Evolutionary conservation across 2,329 filamentous ascomycete genomes (phyloP).

Genomic region (Aureobasidium leucospermi): DNA sequence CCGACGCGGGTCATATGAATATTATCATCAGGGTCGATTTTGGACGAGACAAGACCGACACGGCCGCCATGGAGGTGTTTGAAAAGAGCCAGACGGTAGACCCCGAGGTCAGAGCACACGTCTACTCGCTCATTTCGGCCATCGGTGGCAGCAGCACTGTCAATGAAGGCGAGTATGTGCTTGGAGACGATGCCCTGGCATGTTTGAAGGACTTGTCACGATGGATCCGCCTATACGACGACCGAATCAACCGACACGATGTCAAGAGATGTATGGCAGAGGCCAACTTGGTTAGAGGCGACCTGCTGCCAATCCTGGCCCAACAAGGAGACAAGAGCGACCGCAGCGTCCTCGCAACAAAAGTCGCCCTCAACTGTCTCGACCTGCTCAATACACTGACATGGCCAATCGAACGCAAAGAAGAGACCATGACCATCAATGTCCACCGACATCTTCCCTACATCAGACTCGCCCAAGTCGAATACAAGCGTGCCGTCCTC

Average conservation of each 20-base stretch:
- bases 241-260: conserved; percentile 88
- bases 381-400: conserved; percentile 89
- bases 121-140: conserved; percentile 88
- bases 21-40: neutral
- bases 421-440: conserved; percentile 79
- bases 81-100: conserved; percentile 52
- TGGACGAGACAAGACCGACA: neutral
- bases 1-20: neutral
- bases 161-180: conserved; percentile 73
- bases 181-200: conserved; percentile 88
- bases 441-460: conserved; percentile 88
- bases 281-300: conserved; percentile 82
- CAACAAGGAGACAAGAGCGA: conserved; percentile 69
- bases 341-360: conserved; percentile 67
- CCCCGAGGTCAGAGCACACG: conserved; percentile 84
- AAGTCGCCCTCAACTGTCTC: conserved; percentile 75
- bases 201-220: conserved; percentile 88
- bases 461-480: conserved; percentile 76
- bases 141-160: conserved; percentile 78
- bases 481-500: conserved; percentile 82
- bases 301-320: conserved; percentile 82
- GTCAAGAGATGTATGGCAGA: conserved; percentile 89
- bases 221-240: conserved; percentile 93
- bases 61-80: conserved; percentile 22
- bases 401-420: conserved; percentile 80